Evolutionary conservation across 1,284 basidiomycete species (phyloP).

Genomic region (Paramarasmius palmivorus): DNA sequence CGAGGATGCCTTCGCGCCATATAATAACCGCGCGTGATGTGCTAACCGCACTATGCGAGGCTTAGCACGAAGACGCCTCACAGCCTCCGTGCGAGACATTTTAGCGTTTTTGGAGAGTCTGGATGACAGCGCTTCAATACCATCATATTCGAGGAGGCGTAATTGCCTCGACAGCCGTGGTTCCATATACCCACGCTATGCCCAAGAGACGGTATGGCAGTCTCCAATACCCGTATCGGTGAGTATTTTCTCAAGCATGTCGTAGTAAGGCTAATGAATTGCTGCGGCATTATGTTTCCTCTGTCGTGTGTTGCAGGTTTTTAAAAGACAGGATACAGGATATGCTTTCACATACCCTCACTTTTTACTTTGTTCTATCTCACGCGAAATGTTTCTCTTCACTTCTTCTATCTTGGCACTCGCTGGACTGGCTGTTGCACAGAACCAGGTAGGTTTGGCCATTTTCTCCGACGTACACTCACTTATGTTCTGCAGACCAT

Average conservation of each 20-base stretch:
- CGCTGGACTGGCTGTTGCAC: not conserved
- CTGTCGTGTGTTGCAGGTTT: not conserved
- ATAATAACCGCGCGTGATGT: too few species aligned
- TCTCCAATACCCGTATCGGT: too few species aligned
- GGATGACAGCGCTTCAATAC: too few species aligned
- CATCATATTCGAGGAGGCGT: too few species aligned
- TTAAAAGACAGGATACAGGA: not conserved
- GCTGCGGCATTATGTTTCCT: not conserved
- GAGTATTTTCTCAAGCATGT: constrained; percentile 1
- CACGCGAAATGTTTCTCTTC: not conserved
- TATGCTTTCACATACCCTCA: not conserved
- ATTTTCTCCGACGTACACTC: not conserved
- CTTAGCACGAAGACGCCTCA: too few species aligned
- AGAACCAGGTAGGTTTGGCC: not conserved
- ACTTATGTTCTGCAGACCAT: not conserved
- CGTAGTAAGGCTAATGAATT: not conserved
- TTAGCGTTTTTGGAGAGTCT: too few species aligned
- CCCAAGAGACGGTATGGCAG: too few species aligned
- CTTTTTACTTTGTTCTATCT: not conserved
- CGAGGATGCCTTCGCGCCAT: too few species aligned
- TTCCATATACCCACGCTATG: too few species aligned
- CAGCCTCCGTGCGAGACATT: too few species aligned
- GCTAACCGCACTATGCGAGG: too few species aligned
- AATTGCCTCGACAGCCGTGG: too few species aligned
- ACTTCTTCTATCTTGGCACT: not conserved